A percentile compares a stretch with the other conserved stretches of the same genome.
These are phyloP conservation scores for Huntiella savannae DNA, from an alignment of 2,329 filamentous ascomycete species.

Conservation along the genomic window DNA sequence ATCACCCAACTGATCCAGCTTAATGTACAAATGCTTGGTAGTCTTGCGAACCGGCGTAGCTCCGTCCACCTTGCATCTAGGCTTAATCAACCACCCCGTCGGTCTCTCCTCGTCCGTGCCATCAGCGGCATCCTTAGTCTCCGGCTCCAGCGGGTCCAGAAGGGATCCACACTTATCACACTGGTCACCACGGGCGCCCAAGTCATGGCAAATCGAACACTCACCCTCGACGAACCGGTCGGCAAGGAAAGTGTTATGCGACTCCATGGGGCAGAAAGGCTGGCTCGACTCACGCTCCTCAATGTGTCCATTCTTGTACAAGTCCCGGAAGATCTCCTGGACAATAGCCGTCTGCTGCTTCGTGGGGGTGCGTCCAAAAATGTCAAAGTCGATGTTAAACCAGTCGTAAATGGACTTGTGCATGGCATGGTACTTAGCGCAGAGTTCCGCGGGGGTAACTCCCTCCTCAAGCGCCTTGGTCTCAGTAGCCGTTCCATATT, in stretches of 20 bases:
- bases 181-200: slow-evolving; percentile 54
- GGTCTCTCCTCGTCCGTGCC: slow-evolving; percentile 18
- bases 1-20: slow-evolving; percentile 63
- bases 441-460: slow-evolving; percentile 64
- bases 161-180: slow-evolving; percentile 58
- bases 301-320: slow-evolving; percentile 76
- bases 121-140: slow-evolving; percentile 17
- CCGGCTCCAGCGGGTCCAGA: slow-evolving; percentile 47
- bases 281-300: slow-evolving; percentile 76
- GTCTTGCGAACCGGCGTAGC: slow-evolving; percentile 58
- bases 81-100: slow-evolving; percentile 48
- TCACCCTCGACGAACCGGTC: slow-evolving; percentile 70
- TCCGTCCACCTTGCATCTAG: slow-evolving; percentile 79
- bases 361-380: slow-evolving; percentile 86
- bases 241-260: slow-evolving; percentile 59
- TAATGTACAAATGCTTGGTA: slow-evolving; percentile 84
- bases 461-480: slow-evolving; percentile 86
- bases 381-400: slow-evolving; percentile 90
- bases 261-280: slow-evolving; percentile 56
- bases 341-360: slow-evolving; percentile 78
- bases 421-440: slow-evolving; percentile 79
- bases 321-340: slow-evolving; percentile 71
- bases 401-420: slow-evolving; percentile 87
- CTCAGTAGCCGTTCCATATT: slow-evolving; percentile 91
- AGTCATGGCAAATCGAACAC: slow-evolving; percentile 54